Percentiles rank a stretch among this genome's conserved stretches.
Conservation (phyloP, 495 filamentous ascomycete species). For the Penicillium arizonense region DNA sequence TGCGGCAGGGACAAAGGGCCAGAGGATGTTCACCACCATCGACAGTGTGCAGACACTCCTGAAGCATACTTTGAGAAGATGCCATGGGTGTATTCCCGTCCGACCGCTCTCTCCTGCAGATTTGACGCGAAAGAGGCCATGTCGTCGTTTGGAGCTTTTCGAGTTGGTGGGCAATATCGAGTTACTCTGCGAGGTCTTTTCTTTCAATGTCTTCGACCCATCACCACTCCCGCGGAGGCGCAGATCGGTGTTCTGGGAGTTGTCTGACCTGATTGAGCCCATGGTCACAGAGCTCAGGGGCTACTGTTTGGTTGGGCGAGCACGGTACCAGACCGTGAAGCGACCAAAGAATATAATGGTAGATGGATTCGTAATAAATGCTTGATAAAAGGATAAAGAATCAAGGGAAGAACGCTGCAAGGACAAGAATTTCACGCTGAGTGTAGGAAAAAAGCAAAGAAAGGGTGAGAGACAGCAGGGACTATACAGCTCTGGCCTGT, state of each 20-base stretch:
- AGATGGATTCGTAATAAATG: neutral
- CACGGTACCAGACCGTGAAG: neutral
- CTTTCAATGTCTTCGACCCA: constrained; percentile 2
- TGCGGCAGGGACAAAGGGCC: constrained; percentile 71
- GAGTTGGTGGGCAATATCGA: constrained; percentile 30
- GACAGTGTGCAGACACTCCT: constrained; percentile 55
- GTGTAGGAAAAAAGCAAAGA: constrained; percentile 2
- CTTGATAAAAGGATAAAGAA: neutral
- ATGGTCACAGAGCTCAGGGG: neutral
- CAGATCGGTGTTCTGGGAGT: constrained; percentile 1
- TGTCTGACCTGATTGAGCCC: constrained; percentile 17
- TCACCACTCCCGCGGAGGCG: constrained; percentile 4
- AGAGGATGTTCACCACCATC: constrained; percentile 64
- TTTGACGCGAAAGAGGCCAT: constrained; percentile 43
- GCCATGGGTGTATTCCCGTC: constrained; percentile 56
- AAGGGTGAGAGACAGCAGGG: neutral
- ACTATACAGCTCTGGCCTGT: constrained; percentile 1
- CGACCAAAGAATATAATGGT: neutral
- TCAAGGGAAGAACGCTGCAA: neutral
- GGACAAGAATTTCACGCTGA: neutral
- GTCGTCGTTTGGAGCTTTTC: constrained; percentile 17
- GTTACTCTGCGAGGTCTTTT: constrained; percentile 13
- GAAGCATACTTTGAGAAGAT: constrained; percentile 61
- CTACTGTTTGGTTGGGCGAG: neutral
- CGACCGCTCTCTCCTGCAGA: constrained; percentile 67